Percentiles rank a stretch among this genome's conserved stretches.
Conservation (phyloP, 257 asterid species). For the Forsythia viridissima region DNA sequence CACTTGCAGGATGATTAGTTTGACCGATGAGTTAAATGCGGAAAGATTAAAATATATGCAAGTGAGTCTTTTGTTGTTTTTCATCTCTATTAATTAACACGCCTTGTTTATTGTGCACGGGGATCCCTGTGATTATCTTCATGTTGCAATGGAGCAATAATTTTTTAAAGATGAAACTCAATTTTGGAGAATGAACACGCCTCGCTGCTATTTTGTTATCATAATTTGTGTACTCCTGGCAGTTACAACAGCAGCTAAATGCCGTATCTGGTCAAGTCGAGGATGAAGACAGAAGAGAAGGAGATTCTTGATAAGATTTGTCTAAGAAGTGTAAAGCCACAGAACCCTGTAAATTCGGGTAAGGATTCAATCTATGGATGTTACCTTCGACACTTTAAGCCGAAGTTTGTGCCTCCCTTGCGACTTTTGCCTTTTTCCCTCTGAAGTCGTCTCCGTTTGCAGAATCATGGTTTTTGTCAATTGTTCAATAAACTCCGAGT, state of each 20-base stretch:
- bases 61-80: conserved; percentile 42
- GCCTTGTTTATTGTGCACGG: neutral
- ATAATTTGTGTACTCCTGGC: conserved; percentile 34
- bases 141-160: neutral
- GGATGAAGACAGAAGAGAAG: conserved; percentile 61
- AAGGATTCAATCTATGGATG: neutral
- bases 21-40: conserved; percentile 82
- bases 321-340: conserved; percentile 32
- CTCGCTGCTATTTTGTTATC: neutral
- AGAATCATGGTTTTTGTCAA: conserved; percentile 27
- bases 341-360: conserved; percentile 58
- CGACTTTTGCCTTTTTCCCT: neutral
- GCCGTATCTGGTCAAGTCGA: conserved; percentile 53
- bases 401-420: neutral
- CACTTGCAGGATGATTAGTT: conserved; percentile 73
- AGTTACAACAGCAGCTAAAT: conserved; percentile 80
- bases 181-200: neutral
- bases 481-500: conserved; percentile 22
- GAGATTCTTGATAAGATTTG: conserved; percentile 52
- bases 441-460: conserved; percentile 15
- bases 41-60: conserved; percentile 77
- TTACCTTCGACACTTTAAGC: neutral
- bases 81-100: neutral
- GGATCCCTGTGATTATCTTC: neutral
- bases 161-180: neutral